A percentile compares a stretch with the other conserved stretches of the same genome.
Conservation (phyloP, 352 stramenopile species). For the Globisporangium irregulare region DNA sequence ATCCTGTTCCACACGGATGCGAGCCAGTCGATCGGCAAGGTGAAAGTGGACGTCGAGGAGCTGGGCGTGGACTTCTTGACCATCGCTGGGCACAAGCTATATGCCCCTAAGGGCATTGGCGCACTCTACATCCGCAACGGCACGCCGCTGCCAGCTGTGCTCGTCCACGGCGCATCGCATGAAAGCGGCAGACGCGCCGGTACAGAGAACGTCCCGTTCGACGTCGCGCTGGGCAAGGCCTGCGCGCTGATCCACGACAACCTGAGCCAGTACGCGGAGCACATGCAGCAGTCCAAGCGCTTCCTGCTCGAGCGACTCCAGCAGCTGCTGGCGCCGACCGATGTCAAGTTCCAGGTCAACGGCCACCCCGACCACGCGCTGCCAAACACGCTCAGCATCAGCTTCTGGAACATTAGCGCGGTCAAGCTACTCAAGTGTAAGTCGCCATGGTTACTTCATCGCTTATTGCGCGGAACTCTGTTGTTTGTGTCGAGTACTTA, state of each 20-base stretch:
- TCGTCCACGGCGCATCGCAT: constrained; percentile 92
- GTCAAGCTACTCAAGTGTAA: constrained; percentile 77
- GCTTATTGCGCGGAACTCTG: neutral
- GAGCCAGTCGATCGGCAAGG: constrained; percentile 95
- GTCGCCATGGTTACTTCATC: constrained; percentile 7
- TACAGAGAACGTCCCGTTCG: constrained; percentile 96
- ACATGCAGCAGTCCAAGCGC: constrained; percentile 65
- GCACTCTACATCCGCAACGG: constrained; percentile 68
- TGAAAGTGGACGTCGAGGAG: constrained; percentile 78
- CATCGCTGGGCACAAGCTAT: constrained; percentile 97
- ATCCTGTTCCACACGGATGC: constrained; percentile 97
- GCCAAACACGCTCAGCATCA: constrained; percentile 97
- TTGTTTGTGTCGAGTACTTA: too few relatives aligned
- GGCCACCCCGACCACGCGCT: constrained; percentile 81
- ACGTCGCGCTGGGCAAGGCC: constrained; percentile 91
- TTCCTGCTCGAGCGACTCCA: constrained; percentile 54
- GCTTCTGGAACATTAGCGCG: constrained; percentile 86
- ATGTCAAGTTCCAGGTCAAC: constrained; percentile 77
- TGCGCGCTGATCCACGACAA: constrained; percentile 61
- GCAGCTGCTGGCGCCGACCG: constrained; percentile 34
- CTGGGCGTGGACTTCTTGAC: constrained; percentile 94
- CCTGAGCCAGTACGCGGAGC: constrained; percentile 64
- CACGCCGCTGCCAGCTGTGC: constrained; percentile 41
- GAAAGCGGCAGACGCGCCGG: constrained; percentile 92
- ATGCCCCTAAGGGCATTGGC: constrained; percentile 92